Evolutionary conservation across 148 eudicot genomes (phyloP).

Genomic region (Camellia granthamiana): DNA sequence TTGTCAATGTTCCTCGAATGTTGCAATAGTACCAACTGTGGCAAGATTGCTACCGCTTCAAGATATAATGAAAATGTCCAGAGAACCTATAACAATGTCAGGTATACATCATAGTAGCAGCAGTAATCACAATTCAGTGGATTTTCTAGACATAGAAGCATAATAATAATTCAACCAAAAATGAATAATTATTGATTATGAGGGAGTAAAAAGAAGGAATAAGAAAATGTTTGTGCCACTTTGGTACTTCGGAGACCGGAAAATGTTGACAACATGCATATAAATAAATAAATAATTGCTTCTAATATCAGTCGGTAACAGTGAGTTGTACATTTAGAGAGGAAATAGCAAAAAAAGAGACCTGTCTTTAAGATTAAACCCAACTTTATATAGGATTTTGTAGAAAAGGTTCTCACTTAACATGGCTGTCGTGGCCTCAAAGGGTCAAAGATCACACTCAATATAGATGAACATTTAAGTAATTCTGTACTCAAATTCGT

Average conservation of each 20-base stretch:
- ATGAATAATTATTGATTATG: too few species aligned
- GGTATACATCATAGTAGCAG: not conserved
- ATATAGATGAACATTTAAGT: not conserved
- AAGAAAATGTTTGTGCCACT: too few species aligned
- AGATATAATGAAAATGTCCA: conserved; percentile 53
- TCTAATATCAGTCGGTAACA: not conserved
- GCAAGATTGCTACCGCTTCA: conserved; percentile 58
- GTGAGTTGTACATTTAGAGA: too few species aligned
- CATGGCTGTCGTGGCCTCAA: not conserved
- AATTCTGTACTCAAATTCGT: conserved; percentile 1
- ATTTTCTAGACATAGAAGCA: too few species aligned
- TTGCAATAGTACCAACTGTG: conserved; percentile 52
- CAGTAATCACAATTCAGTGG: too few species aligned
- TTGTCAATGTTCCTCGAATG: conserved; percentile 52
- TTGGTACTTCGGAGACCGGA: not conserved
- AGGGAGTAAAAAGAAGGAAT: too few species aligned
- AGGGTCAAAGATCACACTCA: not conserved
- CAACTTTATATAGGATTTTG: too few species aligned
- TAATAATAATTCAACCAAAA: too few species aligned
- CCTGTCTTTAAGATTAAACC: too few species aligned
- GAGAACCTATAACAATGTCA: conserved; percentile 26
- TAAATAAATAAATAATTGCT: not conserved
- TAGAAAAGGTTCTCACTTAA: not conserved
- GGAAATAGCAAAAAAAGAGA: too few species aligned
- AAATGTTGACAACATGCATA: not conserved